phyloP scores from a whole-genome alignment of 768 basidiomycete genomes.

The Collybiopsis luxurians region DNA sequence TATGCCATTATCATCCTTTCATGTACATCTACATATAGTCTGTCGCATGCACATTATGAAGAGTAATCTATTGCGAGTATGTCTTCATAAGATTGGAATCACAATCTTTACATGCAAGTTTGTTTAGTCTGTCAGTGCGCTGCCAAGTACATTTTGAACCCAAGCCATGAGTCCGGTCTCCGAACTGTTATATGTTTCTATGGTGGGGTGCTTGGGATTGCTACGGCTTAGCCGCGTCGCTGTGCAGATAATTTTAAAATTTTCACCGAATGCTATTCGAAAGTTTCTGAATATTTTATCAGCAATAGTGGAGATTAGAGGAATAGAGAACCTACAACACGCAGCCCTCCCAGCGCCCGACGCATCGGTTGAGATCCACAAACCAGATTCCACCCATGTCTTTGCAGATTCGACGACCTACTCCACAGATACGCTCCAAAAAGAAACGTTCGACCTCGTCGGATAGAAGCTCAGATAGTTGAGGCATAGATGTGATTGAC shows the following conservation, averaged over 20 bases:
- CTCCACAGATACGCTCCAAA: conserved; percentile 63
- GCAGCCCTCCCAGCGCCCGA: conserved; percentile 80
- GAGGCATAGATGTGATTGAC: conserved; percentile 69
- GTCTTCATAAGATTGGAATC: no score
- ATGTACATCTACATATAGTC: conserved; percentile 8
- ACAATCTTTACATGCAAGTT: no score
- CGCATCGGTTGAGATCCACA: conserved; percentile 66
- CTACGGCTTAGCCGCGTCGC: conserved; percentile 50
- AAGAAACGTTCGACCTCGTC: conserved; percentile 78
- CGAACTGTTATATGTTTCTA: conserved; percentile 39
- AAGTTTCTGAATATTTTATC: conserved; percentile 50
- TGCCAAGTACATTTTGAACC: conserved; percentile 46
- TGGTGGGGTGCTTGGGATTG: conserved; percentile 36
- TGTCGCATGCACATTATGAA: conserved; percentile 14
- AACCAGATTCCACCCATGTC: conserved; percentile 73
- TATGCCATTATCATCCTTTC: no score
- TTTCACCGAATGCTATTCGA: conserved; percentile 48
- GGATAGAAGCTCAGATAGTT: conserved; percentile 68
- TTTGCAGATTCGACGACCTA: conserved; percentile 53
- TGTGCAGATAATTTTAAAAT: conserved; percentile 53
- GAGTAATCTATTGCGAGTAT: no score
- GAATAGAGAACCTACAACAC: conserved; percentile 54
- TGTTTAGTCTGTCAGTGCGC: conserved; percentile 23
- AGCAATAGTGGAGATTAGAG: background rate
- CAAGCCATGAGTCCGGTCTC: conserved; percentile 48